phyloP scores from a whole-genome alignment of 352 stramenopile genomes.

The Phytophthora agathidicida region DNA sequence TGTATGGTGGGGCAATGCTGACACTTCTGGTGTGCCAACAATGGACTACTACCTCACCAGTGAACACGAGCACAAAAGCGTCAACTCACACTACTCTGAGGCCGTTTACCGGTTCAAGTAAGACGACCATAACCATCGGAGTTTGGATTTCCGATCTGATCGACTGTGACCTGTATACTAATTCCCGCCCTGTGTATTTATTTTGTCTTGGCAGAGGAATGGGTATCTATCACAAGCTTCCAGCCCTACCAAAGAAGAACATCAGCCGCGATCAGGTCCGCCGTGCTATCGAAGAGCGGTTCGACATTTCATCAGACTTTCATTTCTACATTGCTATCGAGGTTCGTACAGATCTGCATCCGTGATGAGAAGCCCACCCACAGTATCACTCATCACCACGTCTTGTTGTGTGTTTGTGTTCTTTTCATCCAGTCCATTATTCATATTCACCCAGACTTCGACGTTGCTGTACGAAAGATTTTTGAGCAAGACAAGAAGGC shows the following conservation, averaged over 20 bases:
- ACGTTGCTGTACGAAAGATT: slow-evolving; percentile 51
- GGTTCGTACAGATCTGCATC: slow-evolving; percentile 30
- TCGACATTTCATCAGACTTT: slow-evolving; percentile 55
- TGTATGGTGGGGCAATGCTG: slow-evolving; percentile 77
- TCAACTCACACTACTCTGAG: slow-evolving; percentile 65
- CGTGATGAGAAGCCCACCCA: too few relatives aligned
- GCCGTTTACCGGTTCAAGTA: slow-evolving; percentile 66
- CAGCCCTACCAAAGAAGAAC: slow-evolving; percentile 42
- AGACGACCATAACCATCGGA: neutral
- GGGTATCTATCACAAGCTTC: slow-evolving; percentile 66
- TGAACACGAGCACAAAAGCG: slow-evolving; percentile 61
- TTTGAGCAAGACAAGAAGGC: slow-evolving; percentile 51
- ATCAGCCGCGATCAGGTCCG: slow-evolving; percentile 52
- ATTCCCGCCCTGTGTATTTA: neutral
- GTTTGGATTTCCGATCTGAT: neutral
- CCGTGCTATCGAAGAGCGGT: slow-evolving; percentile 56
- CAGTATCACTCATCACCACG: too few relatives aligned
- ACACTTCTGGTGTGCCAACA: slow-evolving; percentile 67
- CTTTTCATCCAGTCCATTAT: slow-evolving; percentile 58
- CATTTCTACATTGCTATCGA: slow-evolving; percentile 72
- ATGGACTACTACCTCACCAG: slow-evolving; percentile 79
- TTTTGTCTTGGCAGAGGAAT: slow-evolving; percentile 46
- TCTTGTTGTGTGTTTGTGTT: neutral
- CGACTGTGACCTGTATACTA: neutral
- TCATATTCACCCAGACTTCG: slow-evolving; percentile 80